Base-by-base conservation (phyloP, 305 asterid genomes). In the Rubia balearica region DNA sequence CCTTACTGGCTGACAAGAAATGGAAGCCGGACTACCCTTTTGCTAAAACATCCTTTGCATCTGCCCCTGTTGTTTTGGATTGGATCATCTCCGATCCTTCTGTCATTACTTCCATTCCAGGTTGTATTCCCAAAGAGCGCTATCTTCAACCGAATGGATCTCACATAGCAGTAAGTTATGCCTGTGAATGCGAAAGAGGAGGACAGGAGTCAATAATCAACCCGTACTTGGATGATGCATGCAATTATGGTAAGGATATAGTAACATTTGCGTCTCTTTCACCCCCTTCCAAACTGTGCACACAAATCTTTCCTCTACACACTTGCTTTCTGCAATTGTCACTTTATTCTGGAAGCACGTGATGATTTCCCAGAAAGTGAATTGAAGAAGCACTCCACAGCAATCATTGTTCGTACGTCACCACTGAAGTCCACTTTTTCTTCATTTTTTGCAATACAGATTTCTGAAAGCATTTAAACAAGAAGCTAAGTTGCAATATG, bases 201-300 rank as follows among this genome's bases (percentile, higher is more conserved):
- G 40, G 38, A 22, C 65, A 22, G 38, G 13, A 7, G 19, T 11
- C 40, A 0, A 40, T 17, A 27, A 6, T 12, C 40, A 51, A 16
- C 24, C 71, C 71, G 0, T 67, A 67, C 38, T 67, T 67, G 14
- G 71, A 48, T 48, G 71, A 56, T 40, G 71, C 60, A 6, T 67
- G 71, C 60, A 14, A 27, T 13, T 8, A 67, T 38, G 60, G 71
- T 67, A 30, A 67, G 71, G 11, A 0, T 43, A 5, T 4, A 43
- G 57, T 17, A 7, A 11, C 16, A 12, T 57, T 22, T 57, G 57
- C 36, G 22, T 7, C 12, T 57, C 13, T 57, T 21, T 22, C 10
- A 60, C 5, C 17, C 41, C 7, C n/a, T 60, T 30, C 24, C 33
- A 59, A 59, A 59, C 56, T 8, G 24, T 59, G 40, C 24, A 27